phyloP scores from a whole-genome alignment of 2,329 filamentous ascomycete species.

The Fusarium sp. region DNA sequence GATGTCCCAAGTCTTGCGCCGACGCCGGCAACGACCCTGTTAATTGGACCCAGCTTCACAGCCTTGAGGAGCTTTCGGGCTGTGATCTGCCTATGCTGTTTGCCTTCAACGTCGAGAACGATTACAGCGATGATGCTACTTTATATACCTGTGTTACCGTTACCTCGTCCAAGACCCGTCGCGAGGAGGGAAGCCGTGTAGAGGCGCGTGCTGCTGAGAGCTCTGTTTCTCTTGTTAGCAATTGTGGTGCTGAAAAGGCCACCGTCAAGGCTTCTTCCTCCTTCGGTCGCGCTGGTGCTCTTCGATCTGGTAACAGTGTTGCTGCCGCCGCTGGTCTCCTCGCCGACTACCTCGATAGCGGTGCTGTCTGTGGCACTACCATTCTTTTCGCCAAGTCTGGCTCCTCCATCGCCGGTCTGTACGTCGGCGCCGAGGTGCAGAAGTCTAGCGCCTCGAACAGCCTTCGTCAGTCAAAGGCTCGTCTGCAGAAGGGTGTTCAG shows the following conservation, averaged over 20 bases:
- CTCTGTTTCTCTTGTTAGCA: slow-evolving; percentile 31
- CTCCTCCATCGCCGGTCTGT: slow-evolving; percentile 40
- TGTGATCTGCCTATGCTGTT: slow-evolving; percentile 43
- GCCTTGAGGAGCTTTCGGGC: slow-evolving; percentile 33
- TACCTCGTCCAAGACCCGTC: slow-evolving; percentile 9
- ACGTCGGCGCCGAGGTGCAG: slow-evolving; percentile 44
- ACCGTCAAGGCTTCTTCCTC: slow-evolving; percentile 31
- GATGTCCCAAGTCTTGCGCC: slow-evolving; percentile 42
- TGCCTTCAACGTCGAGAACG: slow-evolving; percentile 42
- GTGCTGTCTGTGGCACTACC: slow-evolving; percentile 40
- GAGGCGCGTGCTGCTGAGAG: slow-evolving; percentile 30
- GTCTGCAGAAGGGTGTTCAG: slow-evolving; percentile 37
- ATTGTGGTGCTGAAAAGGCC: slow-evolving; percentile 42
- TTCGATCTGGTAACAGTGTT: slow-evolving; percentile 25
- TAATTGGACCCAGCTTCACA: slow-evolving; percentile 47
- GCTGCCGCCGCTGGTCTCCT: slow-evolving; percentile 34
- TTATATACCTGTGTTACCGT: slow-evolving; percentile 40
- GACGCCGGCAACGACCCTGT: slow-evolving; percentile 39
- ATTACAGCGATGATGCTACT: slow-evolving; percentile 44
- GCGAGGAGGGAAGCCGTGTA: slow-evolving; percentile 24
- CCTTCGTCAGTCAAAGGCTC: slow-evolving; percentile 26
- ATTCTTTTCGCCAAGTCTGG: slow-evolving; percentile 47
- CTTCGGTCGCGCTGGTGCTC: slow-evolving; percentile 13
- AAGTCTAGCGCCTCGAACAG: slow-evolving; percentile 38
- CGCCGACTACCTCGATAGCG: slow-evolving; percentile 38